phyloP scores from a whole-genome alignment of 2,329 filamentous ascomycete genomes.

The Colletotrichum paranaense region DNA sequence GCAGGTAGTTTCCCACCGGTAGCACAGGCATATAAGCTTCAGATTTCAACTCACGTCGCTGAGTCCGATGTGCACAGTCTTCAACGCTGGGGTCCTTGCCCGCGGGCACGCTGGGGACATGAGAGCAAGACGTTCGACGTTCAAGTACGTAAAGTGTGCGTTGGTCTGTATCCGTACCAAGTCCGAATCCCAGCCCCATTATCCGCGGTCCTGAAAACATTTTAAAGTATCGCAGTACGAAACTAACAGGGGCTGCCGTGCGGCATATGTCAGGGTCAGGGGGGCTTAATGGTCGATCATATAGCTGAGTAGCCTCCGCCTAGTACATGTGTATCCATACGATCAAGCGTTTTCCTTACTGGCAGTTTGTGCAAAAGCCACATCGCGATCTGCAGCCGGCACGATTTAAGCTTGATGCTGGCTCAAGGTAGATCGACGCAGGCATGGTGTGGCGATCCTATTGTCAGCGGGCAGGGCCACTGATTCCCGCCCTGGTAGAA shows the following conservation, averaged over 20 bases:
- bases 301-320: not conserved
- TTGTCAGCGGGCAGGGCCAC: not conserved
- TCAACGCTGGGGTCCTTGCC: not conserved
- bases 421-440: slow-evolving; percentile 7
- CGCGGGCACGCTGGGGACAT: not conserved
- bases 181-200: not conserved
- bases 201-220: not conserved
- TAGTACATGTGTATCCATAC: not conserved
- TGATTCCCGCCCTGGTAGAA: not conserved
- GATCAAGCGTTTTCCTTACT: not conserved
- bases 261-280: not conserved
- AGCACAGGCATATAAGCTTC: not conserved
- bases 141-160: too few relatives aligned
- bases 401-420: slow-evolving; percentile 22
- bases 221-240: not conserved
- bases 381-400: not conserved
- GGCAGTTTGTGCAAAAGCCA: not conserved
- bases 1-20: not conserved
- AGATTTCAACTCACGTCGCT: slow-evolving; percentile 3
- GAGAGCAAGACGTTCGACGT: not conserved
- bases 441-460: not conserved
- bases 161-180: not conserved
- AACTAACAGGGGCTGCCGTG: not conserved
- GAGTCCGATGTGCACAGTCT: not conserved
- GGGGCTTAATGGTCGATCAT: slow-evolving; percentile 5